A percentile compares a stretch with the other conserved stretches of the same genome.
phyloP scores from a whole-genome alignment of 1,284 basidiomycete genomes.

The Polyporus tsugae region DNA sequence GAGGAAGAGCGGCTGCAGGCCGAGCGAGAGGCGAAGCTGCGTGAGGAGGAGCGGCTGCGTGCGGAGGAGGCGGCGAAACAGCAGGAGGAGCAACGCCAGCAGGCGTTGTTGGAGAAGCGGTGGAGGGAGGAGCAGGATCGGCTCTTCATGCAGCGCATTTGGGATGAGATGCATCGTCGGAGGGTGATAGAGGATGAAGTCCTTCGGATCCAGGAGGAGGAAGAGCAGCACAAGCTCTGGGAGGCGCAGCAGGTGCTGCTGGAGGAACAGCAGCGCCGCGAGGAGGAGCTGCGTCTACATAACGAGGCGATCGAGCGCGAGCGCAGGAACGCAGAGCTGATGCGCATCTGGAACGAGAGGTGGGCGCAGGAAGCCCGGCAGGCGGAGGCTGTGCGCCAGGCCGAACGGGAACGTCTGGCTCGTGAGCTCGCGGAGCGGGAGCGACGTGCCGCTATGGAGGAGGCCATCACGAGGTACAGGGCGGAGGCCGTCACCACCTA shows the following conservation, averaged over 20 bases:
- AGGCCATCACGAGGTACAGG: background rate
- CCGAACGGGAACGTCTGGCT: background rate
- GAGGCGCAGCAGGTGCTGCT: background rate
- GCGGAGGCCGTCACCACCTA: slow-evolving; percentile 19
- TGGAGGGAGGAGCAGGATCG: slow-evolving; percentile 10
- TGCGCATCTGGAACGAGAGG: background rate
- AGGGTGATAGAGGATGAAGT: background rate
- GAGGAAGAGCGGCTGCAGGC: background rate
- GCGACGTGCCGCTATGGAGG: background rate
- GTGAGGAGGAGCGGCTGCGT: slow-evolving; percentile 4
- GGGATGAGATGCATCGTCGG: background rate
- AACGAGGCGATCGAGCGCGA: background rate
- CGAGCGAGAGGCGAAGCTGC: background rate
- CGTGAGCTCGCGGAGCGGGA: background rate
- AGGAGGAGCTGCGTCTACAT: slow-evolving; percentile 1
- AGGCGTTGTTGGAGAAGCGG: background rate
- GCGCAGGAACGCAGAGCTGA: background rate
- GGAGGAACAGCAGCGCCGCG: background rate
- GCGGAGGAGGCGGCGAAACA: background rate
- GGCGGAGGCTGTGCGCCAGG: background rate
- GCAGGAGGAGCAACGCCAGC: background rate
- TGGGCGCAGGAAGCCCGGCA: background rate
- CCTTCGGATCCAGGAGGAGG: background rate
- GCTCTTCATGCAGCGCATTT: background rate
- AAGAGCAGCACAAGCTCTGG: background rate